Evolutionary conservation across 306 rosid genomes (phyloP).

Genomic region (Acmispon strigosus): DNA sequence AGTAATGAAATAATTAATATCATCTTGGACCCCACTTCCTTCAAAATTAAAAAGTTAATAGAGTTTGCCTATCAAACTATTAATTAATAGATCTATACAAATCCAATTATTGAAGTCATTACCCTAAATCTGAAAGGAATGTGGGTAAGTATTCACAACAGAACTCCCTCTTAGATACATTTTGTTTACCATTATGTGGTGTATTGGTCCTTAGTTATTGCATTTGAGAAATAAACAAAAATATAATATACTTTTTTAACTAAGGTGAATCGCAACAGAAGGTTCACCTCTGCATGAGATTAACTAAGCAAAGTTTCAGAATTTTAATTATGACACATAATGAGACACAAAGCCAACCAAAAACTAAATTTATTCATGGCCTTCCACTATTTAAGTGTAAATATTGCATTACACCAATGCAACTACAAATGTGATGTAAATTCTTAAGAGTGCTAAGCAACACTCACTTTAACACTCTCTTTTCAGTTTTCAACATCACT

Average conservation of each 20-base stretch:
- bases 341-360: slow-evolving; percentile 1
- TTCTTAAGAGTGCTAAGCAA: neutral
- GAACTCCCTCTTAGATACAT: slow-evolving; percentile 1
- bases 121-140: neutral
- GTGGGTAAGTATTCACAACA: neutral
- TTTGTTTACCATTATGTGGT: neutral
- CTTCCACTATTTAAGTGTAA: slow-evolving; percentile 1
- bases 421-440: neutral
- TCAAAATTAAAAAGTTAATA: neutral
- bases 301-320: neutral
- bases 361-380: neutral
- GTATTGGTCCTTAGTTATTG: neutral
- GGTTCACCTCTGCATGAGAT: neutral
- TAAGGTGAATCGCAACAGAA: neutral
- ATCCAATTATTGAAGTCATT: neutral
- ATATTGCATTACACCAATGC: slow-evolving; percentile 13
- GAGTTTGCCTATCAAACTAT: neutral
- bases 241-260: neutral
- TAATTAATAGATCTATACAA: neutral
- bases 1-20: slow-evolving; percentile 5
- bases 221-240: neutral
- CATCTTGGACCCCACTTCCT: neutral
- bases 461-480: too few relatives aligned
- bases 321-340: neutral
- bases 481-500: too few relatives aligned